Base-by-base conservation (phyloP, 805 yeast species). In the Martiniozyma abietophila region DNA sequence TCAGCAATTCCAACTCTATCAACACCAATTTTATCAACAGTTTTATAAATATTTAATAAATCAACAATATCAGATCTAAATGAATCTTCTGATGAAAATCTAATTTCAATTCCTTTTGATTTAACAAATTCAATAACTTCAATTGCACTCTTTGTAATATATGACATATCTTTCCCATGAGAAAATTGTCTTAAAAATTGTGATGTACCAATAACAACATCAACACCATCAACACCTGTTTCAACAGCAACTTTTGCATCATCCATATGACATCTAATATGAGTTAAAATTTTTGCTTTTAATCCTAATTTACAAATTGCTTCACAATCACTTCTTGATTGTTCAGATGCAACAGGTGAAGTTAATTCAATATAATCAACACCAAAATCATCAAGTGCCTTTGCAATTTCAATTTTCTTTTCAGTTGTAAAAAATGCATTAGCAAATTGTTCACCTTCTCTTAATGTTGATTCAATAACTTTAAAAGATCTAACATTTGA, bases 361-460 rank as follows among this genome's bases (percentile, higher is more conserved):
- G 98, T 89, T 57, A 89, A 70, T 65, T 89, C 98, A 46, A 89
- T 92, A 67, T 92, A 89, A 64, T 89, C 98, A 32, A 88, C 98
- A 49, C 98, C 98, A 54, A 89, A 89, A 52, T 88, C 96, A 61
- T 89, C 96, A 40, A 89, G 67, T 4, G 97, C 97, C 67, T 77
- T 86, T 51, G 98, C 98, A 45, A 89, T 89, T 63, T 88, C 95
- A 47, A 89, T 85, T 67, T 89, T 89, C 69, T 83, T 89, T 57
- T 84, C 97, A 14, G 95, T 83, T 49, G 76, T 66, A 68, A 89
- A 89, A 62, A 89, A 92, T 4, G 98, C 95, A 55, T 89, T 89
- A 53, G 97, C 96, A 56, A 89, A 89, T 63, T 89, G 98, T 64
- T 89, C 98, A 59, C 98, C 98, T 65, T 89, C 98, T 67, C 98